These are phyloP conservation scores for Cryptosporidium tyzzeri DNA, from an alignment of 169 alveolate species.

Conservation along the genomic window DNA sequence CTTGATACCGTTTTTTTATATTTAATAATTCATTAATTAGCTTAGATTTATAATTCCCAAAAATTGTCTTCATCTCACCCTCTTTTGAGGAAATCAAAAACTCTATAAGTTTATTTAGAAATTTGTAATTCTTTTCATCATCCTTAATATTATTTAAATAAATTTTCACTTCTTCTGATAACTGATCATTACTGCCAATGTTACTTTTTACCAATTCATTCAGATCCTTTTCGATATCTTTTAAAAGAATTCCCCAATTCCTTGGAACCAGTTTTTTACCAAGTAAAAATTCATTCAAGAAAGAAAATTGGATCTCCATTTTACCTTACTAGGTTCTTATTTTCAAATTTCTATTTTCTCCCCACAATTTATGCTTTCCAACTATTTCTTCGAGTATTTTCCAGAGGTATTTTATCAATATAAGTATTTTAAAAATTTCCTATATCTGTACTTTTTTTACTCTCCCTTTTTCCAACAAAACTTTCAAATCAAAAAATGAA, in stretches of 20 bases:
- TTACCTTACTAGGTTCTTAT: not conserved
- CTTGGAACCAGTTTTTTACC: constrained; percentile 21
- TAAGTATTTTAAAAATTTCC: no score
- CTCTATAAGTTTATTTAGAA: not conserved
- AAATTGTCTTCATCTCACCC: constrained; percentile 30
- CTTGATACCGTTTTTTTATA: constrained; percentile 13
- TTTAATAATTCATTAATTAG: constrained; percentile 19
- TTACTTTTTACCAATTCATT: not conserved
- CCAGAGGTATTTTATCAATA: no score
- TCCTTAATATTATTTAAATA: not conserved
- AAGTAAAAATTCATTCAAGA: constrained; percentile 1
- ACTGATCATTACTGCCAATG: not conserved
- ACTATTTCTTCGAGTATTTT: not conserved
- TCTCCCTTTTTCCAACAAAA: not conserved
- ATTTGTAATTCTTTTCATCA: constrained; percentile 15
- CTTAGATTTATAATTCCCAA: constrained; percentile 21
- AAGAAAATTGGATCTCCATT: constrained; percentile 44
- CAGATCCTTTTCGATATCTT: constrained; percentile 4
- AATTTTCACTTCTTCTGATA: constrained; percentile 12
- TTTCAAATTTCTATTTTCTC: not conserved
- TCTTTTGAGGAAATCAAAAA: constrained; percentile 31
- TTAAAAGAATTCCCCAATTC: constrained; percentile 32
- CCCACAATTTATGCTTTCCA: not conserved
- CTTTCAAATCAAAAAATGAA: no score
- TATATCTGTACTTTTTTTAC: not conserved